Conservation (phyloP, 441 rosid species). For the Theobroma grandiflorum region DNA sequence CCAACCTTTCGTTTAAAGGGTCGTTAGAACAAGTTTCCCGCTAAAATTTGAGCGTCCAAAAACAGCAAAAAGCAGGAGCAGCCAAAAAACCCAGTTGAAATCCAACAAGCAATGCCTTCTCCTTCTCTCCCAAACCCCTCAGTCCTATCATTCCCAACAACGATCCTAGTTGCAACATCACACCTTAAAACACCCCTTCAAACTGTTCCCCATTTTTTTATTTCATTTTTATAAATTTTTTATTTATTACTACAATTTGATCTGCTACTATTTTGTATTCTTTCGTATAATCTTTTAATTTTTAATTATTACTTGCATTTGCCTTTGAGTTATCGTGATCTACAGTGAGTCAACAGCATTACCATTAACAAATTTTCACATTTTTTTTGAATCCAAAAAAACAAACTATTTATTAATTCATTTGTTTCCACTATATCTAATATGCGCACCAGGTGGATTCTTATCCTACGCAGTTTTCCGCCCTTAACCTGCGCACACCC, state of each 20-base stretch:
- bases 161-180: conserved; percentile 54
- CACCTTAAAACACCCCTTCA: conserved; percentile 62
- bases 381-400: background rate
- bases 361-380: conserved; percentile 22
- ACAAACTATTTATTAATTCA: background rate
- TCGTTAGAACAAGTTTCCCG: conserved; percentile 51
- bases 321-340: conserved; percentile 40
- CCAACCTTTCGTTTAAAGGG: conserved; percentile 51
- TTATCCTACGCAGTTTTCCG: conserved; percentile 31
- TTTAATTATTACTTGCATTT: conserved; percentile 12
- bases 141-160: conserved; percentile 52
- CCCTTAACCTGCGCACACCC: conserved; percentile 34
- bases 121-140: conserved; percentile 36
- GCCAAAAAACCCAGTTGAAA: conserved; percentile 36
- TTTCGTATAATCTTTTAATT: background rate
- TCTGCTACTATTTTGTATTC: background rate
- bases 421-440: conserved; percentile 56
- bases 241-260: background rate
- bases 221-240: background rate
- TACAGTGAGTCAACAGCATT: conserved; percentile 43
- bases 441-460: conserved; percentile 62
- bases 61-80: conserved; percentile 24
- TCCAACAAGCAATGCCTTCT: conserved; percentile 25
- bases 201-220: conserved; percentile 32
- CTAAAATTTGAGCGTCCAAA: conserved; percentile 38